A percentile compares a stretch with the other conserved stretches of the same genome.
Conservation (phyloP, 1,284 basidiomycete genomes). For the Heterobasidion annosum region DNA sequence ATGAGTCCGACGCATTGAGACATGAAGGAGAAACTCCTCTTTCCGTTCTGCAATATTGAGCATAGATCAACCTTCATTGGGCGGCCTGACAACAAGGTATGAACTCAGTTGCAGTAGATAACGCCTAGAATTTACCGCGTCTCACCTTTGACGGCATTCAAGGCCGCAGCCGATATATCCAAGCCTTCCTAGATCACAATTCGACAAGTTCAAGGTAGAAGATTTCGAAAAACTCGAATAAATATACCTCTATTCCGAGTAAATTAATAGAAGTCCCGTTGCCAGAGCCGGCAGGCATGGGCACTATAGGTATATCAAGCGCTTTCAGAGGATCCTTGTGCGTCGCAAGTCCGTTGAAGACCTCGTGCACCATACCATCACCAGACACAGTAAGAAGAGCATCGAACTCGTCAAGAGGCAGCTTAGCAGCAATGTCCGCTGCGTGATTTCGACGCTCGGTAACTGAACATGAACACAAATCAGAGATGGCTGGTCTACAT, state of each 20-base stretch:
- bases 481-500: neutral
- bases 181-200: constrained; percentile 47
- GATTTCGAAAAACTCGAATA: neutral
- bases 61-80: constrained; percentile 78
- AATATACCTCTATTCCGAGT: constrained; percentile 49
- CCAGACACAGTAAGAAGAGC: constrained; percentile 83
- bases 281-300: constrained; percentile 84
- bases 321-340: constrained; percentile 65
- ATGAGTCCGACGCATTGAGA: constrained; percentile 84
- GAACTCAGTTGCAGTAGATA: neutral
- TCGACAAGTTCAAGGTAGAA: neutral
- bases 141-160: constrained; percentile 85
- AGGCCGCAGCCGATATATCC: constrained; percentile 64
- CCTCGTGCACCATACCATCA: constrained; percentile 85
- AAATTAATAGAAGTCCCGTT: constrained; percentile 78
- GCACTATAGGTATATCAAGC: constrained; percentile 70
- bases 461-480: constrained; percentile 1
- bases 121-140: constrained; percentile 4
- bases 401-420: constrained; percentile 60
- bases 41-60: constrained; percentile 64
- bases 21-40: constrained; percentile 80
- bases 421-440: constrained; percentile 51
- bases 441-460: constrained; percentile 46
- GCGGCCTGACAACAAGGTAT: constrained; percentile 30
- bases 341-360: constrained; percentile 85